phyloP scores from a whole-genome alignment of 768 basidiomycete species.

The Gyrodon lividus region DNA sequence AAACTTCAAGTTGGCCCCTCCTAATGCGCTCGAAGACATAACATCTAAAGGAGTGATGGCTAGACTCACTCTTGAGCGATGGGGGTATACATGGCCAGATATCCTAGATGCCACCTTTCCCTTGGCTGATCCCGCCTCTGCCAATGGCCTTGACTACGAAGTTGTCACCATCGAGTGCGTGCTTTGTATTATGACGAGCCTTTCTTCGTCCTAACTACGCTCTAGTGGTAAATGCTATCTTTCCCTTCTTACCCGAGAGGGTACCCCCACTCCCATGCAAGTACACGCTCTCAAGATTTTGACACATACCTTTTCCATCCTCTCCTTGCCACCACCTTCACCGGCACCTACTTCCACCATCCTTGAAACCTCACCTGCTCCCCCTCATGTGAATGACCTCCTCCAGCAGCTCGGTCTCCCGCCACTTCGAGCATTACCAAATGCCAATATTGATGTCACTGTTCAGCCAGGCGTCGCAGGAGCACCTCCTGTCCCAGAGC shows the following conservation, averaged over 20 bases:
- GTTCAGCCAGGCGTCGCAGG: slow-evolving; percentile 17
- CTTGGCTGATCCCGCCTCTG: slow-evolving; percentile 7
- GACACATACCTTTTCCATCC: slow-evolving; percentile 48
- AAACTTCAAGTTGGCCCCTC: slow-evolving; percentile 15
- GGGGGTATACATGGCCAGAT: slow-evolving; percentile 44
- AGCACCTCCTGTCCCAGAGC: slow-evolving; percentile 17
- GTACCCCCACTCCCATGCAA: slow-evolving; percentile 56
- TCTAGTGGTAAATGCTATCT: slow-evolving; percentile 46
- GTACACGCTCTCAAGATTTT: slow-evolving; percentile 47
- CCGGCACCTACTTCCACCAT: slow-evolving; percentile 29
- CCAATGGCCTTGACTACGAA: slow-evolving; percentile 34
- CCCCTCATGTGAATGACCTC: slow-evolving; percentile 56
- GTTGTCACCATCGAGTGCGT: slow-evolving; percentile 21
- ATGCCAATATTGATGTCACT: slow-evolving; percentile 21
- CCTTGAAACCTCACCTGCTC: slow-evolving; percentile 28
- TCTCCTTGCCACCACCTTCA: slow-evolving; percentile 47
- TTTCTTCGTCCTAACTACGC: slow-evolving; percentile 6
- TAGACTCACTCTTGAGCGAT: slow-evolving; percentile 28
- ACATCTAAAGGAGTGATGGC: slow-evolving; percentile 19
- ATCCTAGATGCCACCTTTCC: slow-evolving; percentile 41
- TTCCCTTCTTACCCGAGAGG: slow-evolving; percentile 44
- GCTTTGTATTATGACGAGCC: neutral
- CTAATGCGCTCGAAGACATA: slow-evolving; percentile 11
- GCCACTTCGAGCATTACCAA: slow-evolving; percentile 41
- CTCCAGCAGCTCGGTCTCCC: slow-evolving; percentile 67